Evolutionary conservation across 805 yeast species (phyloP), one percentile per base, ranked within the genome.

Genomic region (Monosporozyma unispora): DNA sequence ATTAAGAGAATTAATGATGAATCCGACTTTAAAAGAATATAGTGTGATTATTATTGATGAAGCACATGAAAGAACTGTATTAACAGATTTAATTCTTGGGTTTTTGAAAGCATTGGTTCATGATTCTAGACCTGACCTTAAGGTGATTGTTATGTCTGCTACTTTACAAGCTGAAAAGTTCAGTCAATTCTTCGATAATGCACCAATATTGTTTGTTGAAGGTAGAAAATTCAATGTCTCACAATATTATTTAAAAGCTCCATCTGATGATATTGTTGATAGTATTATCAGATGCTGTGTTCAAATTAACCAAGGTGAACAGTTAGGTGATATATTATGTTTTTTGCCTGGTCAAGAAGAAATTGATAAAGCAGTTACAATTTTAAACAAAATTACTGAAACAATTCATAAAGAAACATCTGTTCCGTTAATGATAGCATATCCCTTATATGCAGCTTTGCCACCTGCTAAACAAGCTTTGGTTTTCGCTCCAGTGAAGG

Each of bases 341-440:
- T 93, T 93, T 62, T 69, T 93, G 48, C 90, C 98, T 0, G 99
- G 99, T 53, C 99, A 93, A 66, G 99, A 93, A 62, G 99, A 93
- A 61, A 93, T 93, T 64, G 99, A 93, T 63, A 84, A 84, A 57
- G 83, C 86, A 12, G 88, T 80, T 1, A 76, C 78, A 14, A 67
- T 82, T 1, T 68, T 93, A 49, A 75, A 71, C 48, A 75, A 76
- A 37, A 59, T 84, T 19, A 77, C 90, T 1, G 84, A 85, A 0
- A 74, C 76, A 43, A 65, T 90, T 27, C 87, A 91, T 0, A 78
- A 73, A 50, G 84, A 80, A 21, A 50, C 55, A 8, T 50, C 54
- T 2, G 89, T 90, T 0, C 97, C 97, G 0, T 57, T 75, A 19
- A 71, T 90, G 48, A 79, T 83, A 1, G 82, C 95, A 0, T 68